A percentile compares a stretch with the other conserved stretches of the same genome.
Evolutionary conservation across 2,329 filamentous ascomycete species (phyloP).

Genomic region (Colletotrichum orchidophilum): DNA sequence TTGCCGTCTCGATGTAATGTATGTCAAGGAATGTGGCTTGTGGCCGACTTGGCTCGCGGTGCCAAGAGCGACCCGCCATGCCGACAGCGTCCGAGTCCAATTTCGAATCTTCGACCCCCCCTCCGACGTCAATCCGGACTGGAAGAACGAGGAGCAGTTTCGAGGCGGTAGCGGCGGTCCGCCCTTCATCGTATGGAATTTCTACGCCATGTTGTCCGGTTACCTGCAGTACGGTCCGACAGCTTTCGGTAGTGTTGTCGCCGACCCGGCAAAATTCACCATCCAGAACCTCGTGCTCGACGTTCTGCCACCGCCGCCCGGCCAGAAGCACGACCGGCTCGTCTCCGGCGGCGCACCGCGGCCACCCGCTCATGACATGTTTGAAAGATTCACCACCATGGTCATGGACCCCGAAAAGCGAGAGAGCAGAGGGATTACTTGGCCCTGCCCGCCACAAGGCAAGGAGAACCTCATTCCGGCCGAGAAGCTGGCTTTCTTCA

Average conservation of each 20-base stretch:
- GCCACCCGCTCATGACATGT: conserved; percentile 17
- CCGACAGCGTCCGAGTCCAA: conserved; percentile 29
- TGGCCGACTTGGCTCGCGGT: conserved; percentile 36
- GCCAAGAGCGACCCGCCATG: conserved; percentile 29
- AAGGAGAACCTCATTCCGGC: conserved; percentile 28
- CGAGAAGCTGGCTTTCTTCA: conserved; percentile 36
- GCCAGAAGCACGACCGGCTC: conserved; percentile 31
- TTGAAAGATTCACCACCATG: conserved; percentile 25
- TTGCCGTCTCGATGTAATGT: conserved; percentile 35
- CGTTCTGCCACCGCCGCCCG: conserved; percentile 28
- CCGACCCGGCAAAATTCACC: conserved; percentile 18
- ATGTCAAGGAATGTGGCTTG: conserved; percentile 36
- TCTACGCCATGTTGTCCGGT: conserved; percentile 33
- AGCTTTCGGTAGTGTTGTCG: conserved; percentile 30
- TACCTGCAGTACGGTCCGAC: conserved; percentile 32
- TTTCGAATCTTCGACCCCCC: conserved; percentile 36
- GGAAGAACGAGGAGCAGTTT: conserved; percentile 33
- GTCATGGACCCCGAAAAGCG: conserved; percentile 27
- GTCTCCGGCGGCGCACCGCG: conserved; percentile 20
- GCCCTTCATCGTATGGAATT: conserved; percentile 34
- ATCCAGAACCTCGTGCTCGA: conserved; percentile 32
- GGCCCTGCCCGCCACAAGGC: conserved; percentile 30
- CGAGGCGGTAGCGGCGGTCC: conserved; percentile 31
- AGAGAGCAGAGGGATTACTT: conserved; percentile 23
- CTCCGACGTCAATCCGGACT: conserved; percentile 31